These are phyloP conservation scores for Arthroderma uncinatum DNA, from an alignment of 2,329 filamentous ascomycete species.

Conservation along the genomic window DNA sequence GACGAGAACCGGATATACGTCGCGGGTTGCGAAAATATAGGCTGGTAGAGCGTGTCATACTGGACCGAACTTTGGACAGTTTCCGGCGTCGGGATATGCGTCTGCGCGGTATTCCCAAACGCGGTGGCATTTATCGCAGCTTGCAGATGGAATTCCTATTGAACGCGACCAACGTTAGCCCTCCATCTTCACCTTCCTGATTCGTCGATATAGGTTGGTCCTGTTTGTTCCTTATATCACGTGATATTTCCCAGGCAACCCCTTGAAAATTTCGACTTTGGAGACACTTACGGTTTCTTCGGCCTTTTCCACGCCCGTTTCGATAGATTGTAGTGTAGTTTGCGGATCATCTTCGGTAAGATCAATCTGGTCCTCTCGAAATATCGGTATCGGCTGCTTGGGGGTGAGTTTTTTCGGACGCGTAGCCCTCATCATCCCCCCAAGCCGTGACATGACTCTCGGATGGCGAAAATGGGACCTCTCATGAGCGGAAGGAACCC, in stretches of 20 bases:
- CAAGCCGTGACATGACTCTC: slow-evolving; percentile 37
- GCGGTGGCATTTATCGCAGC: slow-evolving; percentile 59
- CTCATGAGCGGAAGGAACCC: slow-evolving; percentile 40
- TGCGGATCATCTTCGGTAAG: slow-evolving; percentile 75
- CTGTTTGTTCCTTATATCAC: slow-evolving; percentile 22
- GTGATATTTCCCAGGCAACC: slow-evolving; percentile 29
- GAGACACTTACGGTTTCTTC: slow-evolving; percentile 82
- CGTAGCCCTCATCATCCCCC: slow-evolving; percentile 37
- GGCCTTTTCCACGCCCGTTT: slow-evolving; percentile 91
- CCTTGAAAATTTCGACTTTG: slow-evolving; percentile 21
- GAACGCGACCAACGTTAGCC: slow-evolving; percentile 11
- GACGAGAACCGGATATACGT: slow-evolving; percentile 97
- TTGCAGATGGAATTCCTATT: slow-evolving; percentile 88
- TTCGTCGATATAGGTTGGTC: not conserved
- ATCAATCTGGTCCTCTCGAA: slow-evolving; percentile 86
- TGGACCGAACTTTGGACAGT: slow-evolving; percentile 54
- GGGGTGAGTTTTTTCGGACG: slow-evolving; percentile 66
- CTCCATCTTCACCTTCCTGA: not conserved
- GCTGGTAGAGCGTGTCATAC: slow-evolving; percentile 82
- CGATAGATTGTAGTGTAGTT: slow-evolving; percentile 70
- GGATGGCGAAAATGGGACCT: slow-evolving; percentile 27
- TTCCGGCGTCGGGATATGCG: slow-evolving; percentile 58
- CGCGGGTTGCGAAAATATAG: slow-evolving; percentile 66
- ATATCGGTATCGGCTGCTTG: slow-evolving; percentile 76
- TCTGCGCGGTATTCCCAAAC: slow-evolving; percentile 50